phyloP scores from a whole-genome alignment of 257 asterid species.

The Scutellaria baicalensis region DNA sequence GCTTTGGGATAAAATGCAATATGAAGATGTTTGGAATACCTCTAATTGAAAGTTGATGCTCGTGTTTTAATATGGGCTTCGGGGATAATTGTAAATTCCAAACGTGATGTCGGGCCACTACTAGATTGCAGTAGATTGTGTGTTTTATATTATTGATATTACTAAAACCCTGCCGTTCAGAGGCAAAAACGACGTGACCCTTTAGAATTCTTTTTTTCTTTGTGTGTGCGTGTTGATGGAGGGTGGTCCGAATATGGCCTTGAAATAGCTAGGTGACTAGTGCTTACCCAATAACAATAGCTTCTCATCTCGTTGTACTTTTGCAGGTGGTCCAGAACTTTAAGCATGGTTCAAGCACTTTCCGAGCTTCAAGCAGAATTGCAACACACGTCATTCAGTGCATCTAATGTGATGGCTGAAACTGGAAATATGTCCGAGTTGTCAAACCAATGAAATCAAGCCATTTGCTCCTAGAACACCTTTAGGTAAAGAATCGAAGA shows the following conservation, averaged over 20 bases:
- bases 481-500: constrained; percentile 47
- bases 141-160: background rate
- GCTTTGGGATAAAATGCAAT: background rate
- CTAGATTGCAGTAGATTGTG: background rate
- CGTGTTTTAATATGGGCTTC: background rate
- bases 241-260: too few species aligned
- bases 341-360: constrained; percentile 76
- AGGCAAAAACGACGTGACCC: too few species aligned
- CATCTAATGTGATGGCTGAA: constrained; percentile 12
- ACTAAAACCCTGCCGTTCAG: background rate
- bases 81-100: too few species aligned
- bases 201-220: too few species aligned
- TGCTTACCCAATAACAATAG: background rate
- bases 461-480: constrained; percentile 53
- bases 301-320: background rate
- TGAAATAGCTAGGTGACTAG: background rate
- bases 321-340: constrained; percentile 77
- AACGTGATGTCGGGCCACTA: background rate
- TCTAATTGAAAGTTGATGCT: background rate
- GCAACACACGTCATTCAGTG: constrained; percentile 19
- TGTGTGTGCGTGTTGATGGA: constrained; percentile 17
- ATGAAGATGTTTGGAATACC: background rate
- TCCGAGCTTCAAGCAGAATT: constrained; percentile 78
- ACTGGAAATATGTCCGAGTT: constrained; percentile 14
- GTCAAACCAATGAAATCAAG: constrained; percentile 15